Conservation (phyloP, 2,329 filamentous ascomycete genomes). For the Alternaria ethzedia region DNA sequence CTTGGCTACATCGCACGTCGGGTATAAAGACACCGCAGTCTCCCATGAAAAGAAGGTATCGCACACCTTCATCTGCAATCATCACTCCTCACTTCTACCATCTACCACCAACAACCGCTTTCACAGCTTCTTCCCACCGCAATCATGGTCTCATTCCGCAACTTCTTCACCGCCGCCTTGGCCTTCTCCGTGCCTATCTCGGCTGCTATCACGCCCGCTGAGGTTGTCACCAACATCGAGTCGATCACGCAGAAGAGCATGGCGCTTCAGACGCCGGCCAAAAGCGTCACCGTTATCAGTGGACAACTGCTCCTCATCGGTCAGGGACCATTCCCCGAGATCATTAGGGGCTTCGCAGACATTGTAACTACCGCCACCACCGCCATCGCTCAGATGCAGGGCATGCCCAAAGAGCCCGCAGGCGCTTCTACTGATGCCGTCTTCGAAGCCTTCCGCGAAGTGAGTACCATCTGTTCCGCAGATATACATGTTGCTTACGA, state of each 20-base stretch:
- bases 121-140: background rate
- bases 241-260: constrained; percentile 14
- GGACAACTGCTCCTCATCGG: constrained; percentile 16
- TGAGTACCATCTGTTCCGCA: background rate
- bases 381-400: constrained; percentile 13
- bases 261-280: background rate
- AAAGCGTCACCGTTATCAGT: background rate
- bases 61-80: constrained; percentile 8
- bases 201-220: constrained; percentile 6
- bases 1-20: background rate
- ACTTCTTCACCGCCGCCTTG: constrained; percentile 17
- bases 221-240: constrained; percentile 16
- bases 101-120: background rate
- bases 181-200: constrained; percentile 17
- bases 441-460: constrained; percentile 23
- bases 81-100: constrained; percentile 1
- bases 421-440: constrained; percentile 6
- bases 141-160: constrained; percentile 24
- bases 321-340: constrained; percentile 13
- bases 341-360: constrained; percentile 18
- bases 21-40: constrained; percentile 7
- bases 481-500: background rate
- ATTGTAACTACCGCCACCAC: constrained; percentile 12
- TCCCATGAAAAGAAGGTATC: constrained; percentile 3
- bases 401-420: constrained; percentile 1